Percentiles rank a stretch among this genome's conserved stretches.
phyloP scores from a whole-genome alignment of 73 alveolate species.

The Paraurostyla sp. region DNA sequence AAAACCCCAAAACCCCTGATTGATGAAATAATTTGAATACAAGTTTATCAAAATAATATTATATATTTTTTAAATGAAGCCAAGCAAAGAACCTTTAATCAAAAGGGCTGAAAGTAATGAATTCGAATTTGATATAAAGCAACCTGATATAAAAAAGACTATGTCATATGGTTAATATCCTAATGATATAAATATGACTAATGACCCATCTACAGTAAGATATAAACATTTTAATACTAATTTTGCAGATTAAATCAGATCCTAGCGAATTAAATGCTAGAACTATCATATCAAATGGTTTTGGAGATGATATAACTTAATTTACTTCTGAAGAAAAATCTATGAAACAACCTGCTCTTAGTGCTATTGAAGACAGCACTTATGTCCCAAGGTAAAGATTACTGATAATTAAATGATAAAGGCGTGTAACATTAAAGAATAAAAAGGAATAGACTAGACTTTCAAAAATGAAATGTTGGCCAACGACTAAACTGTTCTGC shows the following conservation, averaged over 20 bases:
- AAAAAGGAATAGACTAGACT: background rate
- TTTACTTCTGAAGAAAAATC: background rate
- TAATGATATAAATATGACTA: background rate
- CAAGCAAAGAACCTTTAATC: background rate
- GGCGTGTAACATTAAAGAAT: background rate
- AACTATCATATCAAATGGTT: background rate
- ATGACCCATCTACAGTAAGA: background rate
- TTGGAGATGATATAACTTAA: too few relatives aligned
- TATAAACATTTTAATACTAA: background rate
- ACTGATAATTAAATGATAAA: background rate
- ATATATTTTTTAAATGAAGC: background rate
- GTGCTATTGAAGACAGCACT: background rate
- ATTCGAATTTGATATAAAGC: background rate
- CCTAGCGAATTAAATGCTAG: background rate
- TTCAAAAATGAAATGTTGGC: constrained; percentile 48
- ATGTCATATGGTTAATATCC: too few relatives aligned
- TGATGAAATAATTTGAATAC: too few relatives aligned
- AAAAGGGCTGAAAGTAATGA: background rate
- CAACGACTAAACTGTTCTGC: constrained; percentile 21
- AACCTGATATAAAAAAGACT: background rate
- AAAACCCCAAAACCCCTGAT: too few relatives aligned
- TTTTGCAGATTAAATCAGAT: background rate
- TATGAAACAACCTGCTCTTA: background rate
- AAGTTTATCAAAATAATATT: too few relatives aligned
- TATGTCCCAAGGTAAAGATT: constrained; percentile 16